These are phyloP conservation scores for Acmispon strigosus DNA, from an alignment of 306 rosid species.

Conservation along the genomic window DNA sequence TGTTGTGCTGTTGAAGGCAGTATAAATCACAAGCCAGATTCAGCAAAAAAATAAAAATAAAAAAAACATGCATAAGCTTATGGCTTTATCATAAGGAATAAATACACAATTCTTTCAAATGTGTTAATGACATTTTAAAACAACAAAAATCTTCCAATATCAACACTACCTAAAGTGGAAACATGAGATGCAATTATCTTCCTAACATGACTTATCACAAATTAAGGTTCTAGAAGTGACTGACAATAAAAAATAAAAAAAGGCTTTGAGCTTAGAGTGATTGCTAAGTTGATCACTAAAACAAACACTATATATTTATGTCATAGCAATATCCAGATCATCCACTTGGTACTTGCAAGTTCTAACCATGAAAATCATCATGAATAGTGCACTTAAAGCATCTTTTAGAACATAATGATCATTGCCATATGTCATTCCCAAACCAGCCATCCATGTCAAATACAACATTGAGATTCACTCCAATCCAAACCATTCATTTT, in stretches of 20 bases:
- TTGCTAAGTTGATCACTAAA: slow-evolving; percentile 17
- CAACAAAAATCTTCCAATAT: background rate
- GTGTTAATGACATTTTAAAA: background rate
- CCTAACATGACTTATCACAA: background rate
- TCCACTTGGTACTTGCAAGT: slow-evolving; percentile 8
- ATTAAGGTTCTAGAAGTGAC: background rate
- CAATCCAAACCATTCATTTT: too few relatives aligned
- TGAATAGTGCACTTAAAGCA: slow-evolving; percentile 30
- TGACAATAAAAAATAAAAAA: too few relatives aligned
- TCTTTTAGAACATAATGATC: slow-evolving; percentile 24
- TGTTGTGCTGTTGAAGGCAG: too few relatives aligned
- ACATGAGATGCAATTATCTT: background rate
- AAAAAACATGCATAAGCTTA: too few relatives aligned
- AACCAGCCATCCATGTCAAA: slow-evolving; percentile 47
- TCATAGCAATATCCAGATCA: slow-evolving; percentile 15
- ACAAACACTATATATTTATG: slow-evolving; percentile 19
- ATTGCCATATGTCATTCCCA: slow-evolving; percentile 16
- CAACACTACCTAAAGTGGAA: background rate
- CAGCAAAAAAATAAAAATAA: too few relatives aligned
- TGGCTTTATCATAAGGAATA: background rate
- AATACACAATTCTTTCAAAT: background rate
- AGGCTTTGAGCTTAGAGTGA: background rate
- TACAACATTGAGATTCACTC: too few relatives aligned
- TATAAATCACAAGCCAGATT: too few relatives aligned
- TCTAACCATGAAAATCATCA: slow-evolving; percentile 22